Evolutionary conservation across 176 grass and related monocot genomes (phyloP), one percentile per base, ranked within the genome.

Genomic region (Musa itinerans): DNA sequence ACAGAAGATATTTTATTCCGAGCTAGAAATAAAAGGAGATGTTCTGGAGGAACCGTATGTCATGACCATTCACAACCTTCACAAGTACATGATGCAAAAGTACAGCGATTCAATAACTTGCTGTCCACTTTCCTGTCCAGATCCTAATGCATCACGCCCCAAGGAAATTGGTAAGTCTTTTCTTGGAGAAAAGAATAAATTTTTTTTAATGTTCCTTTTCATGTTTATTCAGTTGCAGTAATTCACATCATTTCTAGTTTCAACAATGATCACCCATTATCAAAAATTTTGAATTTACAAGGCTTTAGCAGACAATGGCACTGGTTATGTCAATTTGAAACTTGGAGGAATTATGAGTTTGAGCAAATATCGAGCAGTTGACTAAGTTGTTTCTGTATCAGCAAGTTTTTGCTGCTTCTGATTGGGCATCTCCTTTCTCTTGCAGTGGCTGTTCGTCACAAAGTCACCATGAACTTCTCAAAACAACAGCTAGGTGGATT

Each of bases 1-100:
- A 99, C 95, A 1, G 95, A 99, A 78, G 95, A 99, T 91, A 91
- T 85, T 81, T 82, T 99, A 52, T 89, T 84, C 50, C 82, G 95
- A 49, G 50, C 73, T 26, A 81, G 70, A 73, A 99, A 94, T 75
- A 84, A 82, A 74, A 74, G 76, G 68, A 84, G 84, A 76, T 21
- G 75, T 63, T 54, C 72, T 21, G 15, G 54, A 43, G 81, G 51
- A 65, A 63, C 48, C 34, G 74, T 27, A 65, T 58, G 11, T 53
- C 58, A 64, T 11, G 75, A 81, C 72, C 80, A 79, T 51, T 27
- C 21, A 13, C 71, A 65, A 61, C 22, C 80, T 16, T 16, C 68
- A 17, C 78, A 83, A 83, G 72, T 69, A 64, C 59, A 82, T 78
- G 55, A 53, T 79, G 74, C 72, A 29, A 91, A 89, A 93, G 67